Percentiles rank a stretch among this genome's conserved stretches.
These are phyloP conservation scores for Rehmannia glutinosa DNA, from an alignment of 257 asterid species.

Conservation along the genomic window DNA sequence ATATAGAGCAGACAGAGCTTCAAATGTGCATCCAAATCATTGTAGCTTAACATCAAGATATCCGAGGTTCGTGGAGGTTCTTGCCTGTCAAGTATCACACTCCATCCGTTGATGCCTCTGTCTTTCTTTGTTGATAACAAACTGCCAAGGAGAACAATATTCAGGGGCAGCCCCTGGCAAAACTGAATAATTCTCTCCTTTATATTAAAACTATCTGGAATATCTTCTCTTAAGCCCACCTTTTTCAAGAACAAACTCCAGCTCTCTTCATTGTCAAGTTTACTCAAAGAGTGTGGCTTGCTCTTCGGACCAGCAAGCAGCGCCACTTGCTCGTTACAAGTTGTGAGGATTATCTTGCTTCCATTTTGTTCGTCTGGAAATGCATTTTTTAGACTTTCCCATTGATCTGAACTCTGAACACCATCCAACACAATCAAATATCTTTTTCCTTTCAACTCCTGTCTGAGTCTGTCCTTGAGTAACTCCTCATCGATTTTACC, in stretches of 20 bases:
- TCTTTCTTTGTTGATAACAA: slow-evolving; percentile 12
- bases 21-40: slow-evolving; percentile 12
- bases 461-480: not conserved
- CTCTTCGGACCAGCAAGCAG: not conserved
- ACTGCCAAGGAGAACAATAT: slow-evolving; percentile 22
- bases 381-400: slow-evolving; percentile 4
- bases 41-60: slow-evolving; percentile 16
- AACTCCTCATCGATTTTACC: not conserved
- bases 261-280: not conserved
- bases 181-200: not conserved
- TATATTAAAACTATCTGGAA: not conserved
- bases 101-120: not conserved
- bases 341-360: slow-evolving; percentile 17
- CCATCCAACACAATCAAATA: slow-evolving; percentile 23
- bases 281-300: not conserved
- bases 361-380: not conserved
- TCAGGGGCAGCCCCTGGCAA: slow-evolving; percentile 18
- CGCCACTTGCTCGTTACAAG: not conserved
- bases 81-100: not conserved
- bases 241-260: slow-evolving; percentile 20
- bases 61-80: not conserved
- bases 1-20: slow-evolving; percentile 24
- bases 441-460: not conserved
- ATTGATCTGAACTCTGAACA: not conserved
- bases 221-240: slow-evolving; percentile 3